Evolutionary conservation across 495 filamentous ascomycete species (phyloP).

Genomic region (Halenospora varia): DNA sequence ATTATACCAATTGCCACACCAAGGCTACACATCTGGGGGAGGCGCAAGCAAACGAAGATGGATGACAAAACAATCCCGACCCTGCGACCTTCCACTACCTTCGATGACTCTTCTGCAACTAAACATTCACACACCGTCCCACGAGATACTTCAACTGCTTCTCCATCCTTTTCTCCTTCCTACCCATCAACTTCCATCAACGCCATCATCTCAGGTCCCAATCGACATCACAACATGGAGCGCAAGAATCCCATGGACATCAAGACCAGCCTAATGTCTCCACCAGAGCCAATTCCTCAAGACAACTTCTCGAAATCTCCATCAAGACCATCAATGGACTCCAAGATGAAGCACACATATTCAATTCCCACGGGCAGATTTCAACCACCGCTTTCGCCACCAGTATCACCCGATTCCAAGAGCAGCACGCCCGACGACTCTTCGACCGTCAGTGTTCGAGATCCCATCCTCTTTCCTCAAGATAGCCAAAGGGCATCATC

Average conservation of each 20-base stretch:
- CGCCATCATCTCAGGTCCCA: slow-evolving; percentile 16
- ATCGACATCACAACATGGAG: slow-evolving; percentile 18
- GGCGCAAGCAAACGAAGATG: slow-evolving; percentile 20
- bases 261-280: slow-evolving; percentile 67
- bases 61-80: slow-evolving; percentile 24
- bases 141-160: background rate
- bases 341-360: slow-evolving; percentile 40
- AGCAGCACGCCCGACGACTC: slow-evolving; percentile 40
- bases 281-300: slow-evolving; percentile 60
- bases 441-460: slow-evolving; percentile 37
- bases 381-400: slow-evolving; percentile 61
- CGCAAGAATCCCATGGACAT: slow-evolving; percentile 19
- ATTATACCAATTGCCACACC: slow-evolving; percentile 18
- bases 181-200: slow-evolving; percentile 15
- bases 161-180: slow-evolving; percentile 6
- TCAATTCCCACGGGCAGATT: slow-evolving; percentile 41
- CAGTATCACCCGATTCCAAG: slow-evolving; percentile 62
- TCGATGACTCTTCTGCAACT: slow-evolving; percentile 22
- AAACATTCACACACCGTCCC: slow-evolving; percentile 4
- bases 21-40: slow-evolving; percentile 4
- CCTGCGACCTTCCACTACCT: slow-evolving; percentile 26
- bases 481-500: slow-evolving; percentile 39
- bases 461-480: slow-evolving; percentile 60
- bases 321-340: slow-evolving; percentile 30
- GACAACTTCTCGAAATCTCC: slow-evolving; percentile 52